A percentile compares a stretch with the other conserved stretches of the same genome.
phyloP scores from a whole-genome alignment of 1,284 basidiomycete genomes.

The Exobasidium rhododendri region DNA sequence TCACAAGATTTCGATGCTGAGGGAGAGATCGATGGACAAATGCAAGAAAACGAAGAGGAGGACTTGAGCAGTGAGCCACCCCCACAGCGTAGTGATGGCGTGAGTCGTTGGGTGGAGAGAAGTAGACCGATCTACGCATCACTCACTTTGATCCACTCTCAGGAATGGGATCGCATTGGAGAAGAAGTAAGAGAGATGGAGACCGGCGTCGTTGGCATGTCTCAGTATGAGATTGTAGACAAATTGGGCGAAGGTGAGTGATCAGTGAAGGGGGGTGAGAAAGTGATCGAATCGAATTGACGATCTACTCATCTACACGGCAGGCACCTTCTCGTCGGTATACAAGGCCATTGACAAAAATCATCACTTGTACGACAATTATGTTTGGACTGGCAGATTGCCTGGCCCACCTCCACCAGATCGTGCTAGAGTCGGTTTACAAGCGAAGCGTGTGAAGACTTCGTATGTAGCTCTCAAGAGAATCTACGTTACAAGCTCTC shows the following conservation, averaged over 20 bases:
- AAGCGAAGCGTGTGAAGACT: slow-evolving; percentile 26
- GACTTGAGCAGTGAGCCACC: slow-evolving; percentile 12
- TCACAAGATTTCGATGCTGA: neutral
- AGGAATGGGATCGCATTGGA: slow-evolving; percentile 32
- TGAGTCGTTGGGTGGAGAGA: no score
- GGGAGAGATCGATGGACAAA: neutral
- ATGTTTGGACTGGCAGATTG: slow-evolving; percentile 62
- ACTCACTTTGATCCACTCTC: neutral
- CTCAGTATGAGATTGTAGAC: slow-evolving; percentile 77
- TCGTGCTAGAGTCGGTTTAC: neutral
- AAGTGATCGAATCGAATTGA: neutral
- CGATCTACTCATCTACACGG: neutral
- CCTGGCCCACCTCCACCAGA: slow-evolving; percentile 12
- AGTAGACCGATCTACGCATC: neutral
- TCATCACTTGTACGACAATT: slow-evolving; percentile 75
- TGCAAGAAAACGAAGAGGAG: neutral
- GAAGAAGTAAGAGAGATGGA: slow-evolving; percentile 63
- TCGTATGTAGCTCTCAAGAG: slow-evolving; percentile 90
- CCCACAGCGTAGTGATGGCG: slow-evolving; percentile 7
- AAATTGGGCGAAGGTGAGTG: slow-evolving; percentile 74
- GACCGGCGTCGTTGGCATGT: slow-evolving; percentile 66
- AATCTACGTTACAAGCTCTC: slow-evolving; percentile 93
- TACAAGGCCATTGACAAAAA: slow-evolving; percentile 89
- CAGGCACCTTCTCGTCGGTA: slow-evolving; percentile 94
- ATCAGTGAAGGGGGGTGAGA: neutral